phyloP scores from a whole-genome alignment of 768 basidiomycete species.

The Brasilioporus rufonigricans region DNA sequence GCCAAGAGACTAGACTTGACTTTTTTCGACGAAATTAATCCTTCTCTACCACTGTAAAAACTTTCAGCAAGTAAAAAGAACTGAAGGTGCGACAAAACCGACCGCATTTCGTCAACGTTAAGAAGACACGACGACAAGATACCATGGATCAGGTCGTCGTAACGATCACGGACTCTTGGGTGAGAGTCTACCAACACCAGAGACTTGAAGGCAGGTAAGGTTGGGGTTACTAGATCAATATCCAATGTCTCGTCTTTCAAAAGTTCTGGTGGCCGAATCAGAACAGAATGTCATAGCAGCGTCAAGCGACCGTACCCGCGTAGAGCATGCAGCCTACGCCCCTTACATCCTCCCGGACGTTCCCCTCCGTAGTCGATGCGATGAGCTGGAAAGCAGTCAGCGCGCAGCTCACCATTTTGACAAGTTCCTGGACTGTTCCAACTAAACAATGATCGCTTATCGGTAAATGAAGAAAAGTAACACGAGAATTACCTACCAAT shows the following conservation, averaged over 20 bases:
- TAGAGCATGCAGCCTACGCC: slow-evolving; percentile 80
- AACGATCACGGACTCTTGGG: slow-evolving; percentile 47
- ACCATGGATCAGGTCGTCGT: slow-evolving; percentile 66
- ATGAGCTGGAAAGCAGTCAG: slow-evolving; percentile 62
- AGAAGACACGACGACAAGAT: slow-evolving; percentile 81
- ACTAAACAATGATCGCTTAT: slow-evolving; percentile 37
- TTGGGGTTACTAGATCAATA: slow-evolving; percentile 76
- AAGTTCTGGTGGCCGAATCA: slow-evolving; percentile 48
- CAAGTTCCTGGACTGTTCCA: slow-evolving; percentile 50
- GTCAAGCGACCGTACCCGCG: slow-evolving; percentile 45
- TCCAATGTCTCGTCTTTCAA: slow-evolving; percentile 84
- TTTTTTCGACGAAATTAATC: slow-evolving; percentile 73
- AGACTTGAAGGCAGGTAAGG: slow-evolving; percentile 74
- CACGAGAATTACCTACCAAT: slow-evolving; percentile 41
- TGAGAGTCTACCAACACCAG: slow-evolving; percentile 54
- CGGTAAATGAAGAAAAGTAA: slow-evolving; percentile 7
- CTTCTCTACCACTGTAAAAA: slow-evolving; percentile 68
- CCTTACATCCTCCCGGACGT: slow-evolving; percentile 71
- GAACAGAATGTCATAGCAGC: background rate
- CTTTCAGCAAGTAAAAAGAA: slow-evolving; percentile 2
- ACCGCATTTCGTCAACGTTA: slow-evolving; percentile 94
- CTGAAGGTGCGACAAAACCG: slow-evolving; percentile 23
- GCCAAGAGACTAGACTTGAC: slow-evolving; percentile 89
- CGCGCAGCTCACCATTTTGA: slow-evolving; percentile 60
- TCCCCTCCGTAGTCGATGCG: slow-evolving; percentile 51